Conservation (phyloP, 176 grass and related monocot species). For the Rhipidocladum racemiflorum region DNA sequence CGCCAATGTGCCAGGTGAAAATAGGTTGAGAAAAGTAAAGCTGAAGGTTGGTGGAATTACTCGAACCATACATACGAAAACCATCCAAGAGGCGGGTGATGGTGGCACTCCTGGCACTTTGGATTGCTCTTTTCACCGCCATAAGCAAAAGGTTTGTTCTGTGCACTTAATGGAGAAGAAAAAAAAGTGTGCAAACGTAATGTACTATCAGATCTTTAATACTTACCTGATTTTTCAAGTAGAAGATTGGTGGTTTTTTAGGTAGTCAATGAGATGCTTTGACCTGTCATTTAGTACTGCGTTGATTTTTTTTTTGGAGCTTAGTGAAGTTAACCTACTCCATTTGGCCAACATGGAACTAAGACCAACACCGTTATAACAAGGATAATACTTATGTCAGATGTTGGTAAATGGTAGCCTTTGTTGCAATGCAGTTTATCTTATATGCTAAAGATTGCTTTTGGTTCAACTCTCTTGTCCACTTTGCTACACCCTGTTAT, state of each 20-base stretch:
- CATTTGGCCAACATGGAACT: background rate
- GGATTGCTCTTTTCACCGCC: slow-evolving; percentile 31
- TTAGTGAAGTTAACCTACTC: background rate
- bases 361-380: background rate
- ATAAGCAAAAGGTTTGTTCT: slow-evolving; percentile 67
- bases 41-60: slow-evolving; percentile 77
- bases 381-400: background rate
- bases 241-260: background rate
- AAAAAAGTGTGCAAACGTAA: background rate
- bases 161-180: slow-evolving; percentile 6
- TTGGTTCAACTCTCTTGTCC: background rate
- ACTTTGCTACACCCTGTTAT: slow-evolving; percentile 8
- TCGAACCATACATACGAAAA: slow-evolving; percentile 51
- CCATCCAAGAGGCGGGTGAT: slow-evolving; percentile 21
- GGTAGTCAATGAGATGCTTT: background rate
- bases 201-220: background rate
- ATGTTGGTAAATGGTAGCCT: background rate
- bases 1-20: slow-evolving; percentile 25
- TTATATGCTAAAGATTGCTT: background rate
- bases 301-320: slow-evolving; percentile 17
- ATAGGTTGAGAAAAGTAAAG: slow-evolving; percentile 66
- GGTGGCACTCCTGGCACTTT: background rate
- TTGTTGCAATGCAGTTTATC: background rate
- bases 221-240: background rate
- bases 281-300: background rate